Percentiles rank a stretch among this genome's conserved stretches.
phyloP scores from a whole-genome alignment of 257 asterid genomes.

The Nicotiana benthamiana region DNA sequence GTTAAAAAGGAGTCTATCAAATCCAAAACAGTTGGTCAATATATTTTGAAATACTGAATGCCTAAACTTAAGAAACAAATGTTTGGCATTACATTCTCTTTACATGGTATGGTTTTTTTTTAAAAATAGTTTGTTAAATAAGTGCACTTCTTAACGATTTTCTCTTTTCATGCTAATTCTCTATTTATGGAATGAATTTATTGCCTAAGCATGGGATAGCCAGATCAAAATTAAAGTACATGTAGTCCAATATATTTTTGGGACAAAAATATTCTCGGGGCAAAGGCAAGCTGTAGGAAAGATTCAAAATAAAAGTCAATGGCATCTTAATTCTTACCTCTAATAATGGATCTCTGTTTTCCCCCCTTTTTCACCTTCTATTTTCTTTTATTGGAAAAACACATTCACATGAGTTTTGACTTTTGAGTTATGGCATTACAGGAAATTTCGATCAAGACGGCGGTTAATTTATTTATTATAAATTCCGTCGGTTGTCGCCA shows the following conservation, averaged over 20 bases:
- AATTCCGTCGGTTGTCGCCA: conserved; percentile 10
- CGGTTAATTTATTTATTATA: neutral
- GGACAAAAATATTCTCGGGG: neutral
- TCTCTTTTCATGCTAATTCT: too few relatives aligned
- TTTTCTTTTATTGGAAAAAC: neutral
- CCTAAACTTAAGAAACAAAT: neutral
- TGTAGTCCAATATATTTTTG: neutral
- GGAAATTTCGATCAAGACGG: neutral
- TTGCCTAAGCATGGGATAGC: neutral
- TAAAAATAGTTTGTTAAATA: too few relatives aligned
- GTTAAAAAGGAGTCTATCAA: too few relatives aligned
- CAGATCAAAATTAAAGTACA: neutral
- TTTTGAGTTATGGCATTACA: neutral
- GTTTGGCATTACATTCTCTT: neutral
- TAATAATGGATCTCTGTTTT: neutral
- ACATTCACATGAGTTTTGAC: neutral
- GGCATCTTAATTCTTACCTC: neutral
- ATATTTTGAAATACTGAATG: too few relatives aligned
- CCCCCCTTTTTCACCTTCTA: neutral
- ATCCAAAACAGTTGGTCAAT: too few relatives aligned
- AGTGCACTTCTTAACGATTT: too few relatives aligned
- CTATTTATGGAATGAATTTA: too few relatives aligned
- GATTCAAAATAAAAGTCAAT: neutral
- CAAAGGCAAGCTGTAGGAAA: neutral
- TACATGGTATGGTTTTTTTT: too few relatives aligned